These are phyloP conservation scores for Seiridium cupressi DNA, from an alignment of 2,329 filamentous ascomycete genomes.

Conservation along the genomic window DNA sequence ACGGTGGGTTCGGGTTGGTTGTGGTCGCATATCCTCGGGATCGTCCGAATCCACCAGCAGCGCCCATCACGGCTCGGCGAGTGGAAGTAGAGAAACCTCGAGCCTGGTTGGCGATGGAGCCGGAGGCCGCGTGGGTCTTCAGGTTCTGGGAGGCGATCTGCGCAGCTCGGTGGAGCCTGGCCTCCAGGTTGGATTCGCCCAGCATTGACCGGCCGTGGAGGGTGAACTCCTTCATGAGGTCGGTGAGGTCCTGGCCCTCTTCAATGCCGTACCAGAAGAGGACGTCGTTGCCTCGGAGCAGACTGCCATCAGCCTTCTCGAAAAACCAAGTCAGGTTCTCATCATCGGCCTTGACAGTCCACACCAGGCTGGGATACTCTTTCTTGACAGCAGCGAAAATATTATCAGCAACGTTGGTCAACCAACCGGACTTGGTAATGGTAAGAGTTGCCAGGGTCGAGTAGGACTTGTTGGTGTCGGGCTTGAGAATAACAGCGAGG, in stretches of 20 bases:
- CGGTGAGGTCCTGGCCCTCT: constrained; percentile 11
- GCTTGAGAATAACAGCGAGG: constrained; percentile 81
- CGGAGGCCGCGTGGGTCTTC: constrained; percentile 35
- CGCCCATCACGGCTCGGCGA: constrained; percentile 33
- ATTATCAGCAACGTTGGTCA: constrained; percentile 93
- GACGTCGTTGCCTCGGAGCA: constrained; percentile 81
- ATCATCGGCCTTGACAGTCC: constrained; percentile 95
- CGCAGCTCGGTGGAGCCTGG: constrained; percentile 77
- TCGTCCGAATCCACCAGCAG: constrained; percentile 20
- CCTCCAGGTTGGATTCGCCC: constrained; percentile 83
- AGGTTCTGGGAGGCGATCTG: constrained; percentile 61
- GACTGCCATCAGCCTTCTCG: constrained; percentile 91
- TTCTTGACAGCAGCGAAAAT: constrained; percentile 93
- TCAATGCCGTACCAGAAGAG: constrained; percentile 96
- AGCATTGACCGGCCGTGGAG: constrained; percentile 83
- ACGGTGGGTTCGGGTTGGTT: constrained; percentile 86
- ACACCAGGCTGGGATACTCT: constrained; percentile 85
- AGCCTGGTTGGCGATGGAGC: constrained; percentile 50
- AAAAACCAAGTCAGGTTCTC: constrained; percentile 99
- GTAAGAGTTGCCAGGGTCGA: constrained; percentile 87
- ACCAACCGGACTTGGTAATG: constrained; percentile 91
- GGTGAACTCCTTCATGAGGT: constrained; percentile 74
- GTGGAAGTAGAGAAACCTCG: constrained; percentile 66
- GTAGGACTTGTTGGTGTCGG: constrained; percentile 62
- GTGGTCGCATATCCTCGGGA: constrained; percentile 57